Base-by-base conservation (phyloP, 106 monocot genomes). In the Cymbidium sinense region DNA sequence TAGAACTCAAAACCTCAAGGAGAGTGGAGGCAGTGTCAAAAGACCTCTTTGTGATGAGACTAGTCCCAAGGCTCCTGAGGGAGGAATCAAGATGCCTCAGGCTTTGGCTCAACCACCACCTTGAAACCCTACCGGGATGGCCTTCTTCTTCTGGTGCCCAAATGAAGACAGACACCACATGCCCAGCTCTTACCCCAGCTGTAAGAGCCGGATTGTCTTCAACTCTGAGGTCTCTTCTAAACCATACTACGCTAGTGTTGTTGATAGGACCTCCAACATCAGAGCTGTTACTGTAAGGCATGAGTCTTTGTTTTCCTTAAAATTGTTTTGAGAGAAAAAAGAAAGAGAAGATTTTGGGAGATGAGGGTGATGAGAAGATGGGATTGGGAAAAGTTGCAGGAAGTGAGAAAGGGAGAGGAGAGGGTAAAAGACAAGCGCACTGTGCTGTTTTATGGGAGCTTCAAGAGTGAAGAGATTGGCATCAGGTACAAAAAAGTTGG, bases 121-220 rank as follows among this genome's bases (percentile, higher is more conserved):
- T 74, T 0, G 96, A 96, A n/a, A 93, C 96, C 28, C 93, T 83
- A 19, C 96, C 96, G 0, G 96, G 96, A 74, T 91, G 82, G 6
- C 89, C 96, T 29, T 96, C 96, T 55, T 96, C 96, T 50, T 93
- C 91, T 2, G 96, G 96, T 0, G 93, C 85, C 96, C 96, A 96
- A 1, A 96, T 77, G 83, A 87, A 96, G 6, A 91, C 84, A 7
- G 90, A 54, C 43, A 93, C 79, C 62, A 96, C 93, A 5, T 74
- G 25, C 28, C 96, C 96, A 20, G 83, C 65, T 64, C 93, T 85
- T 64, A 91, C 93, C 33, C 86, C 96, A 1, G 93, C 90, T 1
- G 93, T 87, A 25, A 96, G 74, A 11, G 96, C 96, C 0, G 96
- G 96, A 89, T 96, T 96, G 81, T 96, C 96, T 77, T 96, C 96